Conservation (phyloP, 2,329 filamentous ascomycete genomes). For the Blastomyces emzantsi region DNA sequence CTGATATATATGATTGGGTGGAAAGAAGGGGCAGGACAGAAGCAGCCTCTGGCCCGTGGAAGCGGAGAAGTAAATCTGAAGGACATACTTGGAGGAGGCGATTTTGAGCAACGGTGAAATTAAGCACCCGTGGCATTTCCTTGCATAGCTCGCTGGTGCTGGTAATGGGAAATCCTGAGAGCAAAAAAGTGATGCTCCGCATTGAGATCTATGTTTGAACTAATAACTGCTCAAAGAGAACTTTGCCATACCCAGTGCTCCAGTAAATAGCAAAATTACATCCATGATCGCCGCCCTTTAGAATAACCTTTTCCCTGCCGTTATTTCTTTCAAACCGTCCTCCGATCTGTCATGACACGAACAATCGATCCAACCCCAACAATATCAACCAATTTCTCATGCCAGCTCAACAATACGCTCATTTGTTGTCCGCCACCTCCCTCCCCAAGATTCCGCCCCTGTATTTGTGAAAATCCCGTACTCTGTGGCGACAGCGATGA, state of each 20-base stretch:
- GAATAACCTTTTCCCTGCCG: neutral
- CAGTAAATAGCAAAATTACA: constrained; percentile 1
- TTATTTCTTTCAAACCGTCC: constrained; percentile 56
- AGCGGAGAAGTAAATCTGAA: constrained; percentile 83
- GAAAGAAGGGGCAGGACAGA: constrained; percentile 74
- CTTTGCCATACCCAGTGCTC: neutral
- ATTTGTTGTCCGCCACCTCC: constrained; percentile 75
- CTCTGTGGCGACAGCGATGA: constrained; percentile 58
- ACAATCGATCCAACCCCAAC: constrained; percentile 88
- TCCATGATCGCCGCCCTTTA: neutral
- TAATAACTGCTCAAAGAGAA: neutral
- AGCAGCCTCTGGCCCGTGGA: constrained; percentile 70
- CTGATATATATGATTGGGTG: constrained; percentile 99
- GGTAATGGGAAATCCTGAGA: neutral
- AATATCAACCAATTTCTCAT: constrained; percentile 95
- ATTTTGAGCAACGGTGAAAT: constrained; percentile 13
- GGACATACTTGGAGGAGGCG: constrained; percentile 56
- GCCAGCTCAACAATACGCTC: constrained; percentile 97
- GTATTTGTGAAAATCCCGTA: constrained; percentile 82
- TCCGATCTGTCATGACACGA: constrained; percentile 91
- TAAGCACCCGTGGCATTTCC: neutral
- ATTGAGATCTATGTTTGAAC: neutral
- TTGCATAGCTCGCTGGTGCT: neutral
- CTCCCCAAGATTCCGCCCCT: constrained; percentile 47
- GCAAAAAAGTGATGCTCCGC: neutral